Base-by-base conservation (phyloP, 2,329 filamentous ascomycete genomes). In the Claviceps spartinae region DNA sequence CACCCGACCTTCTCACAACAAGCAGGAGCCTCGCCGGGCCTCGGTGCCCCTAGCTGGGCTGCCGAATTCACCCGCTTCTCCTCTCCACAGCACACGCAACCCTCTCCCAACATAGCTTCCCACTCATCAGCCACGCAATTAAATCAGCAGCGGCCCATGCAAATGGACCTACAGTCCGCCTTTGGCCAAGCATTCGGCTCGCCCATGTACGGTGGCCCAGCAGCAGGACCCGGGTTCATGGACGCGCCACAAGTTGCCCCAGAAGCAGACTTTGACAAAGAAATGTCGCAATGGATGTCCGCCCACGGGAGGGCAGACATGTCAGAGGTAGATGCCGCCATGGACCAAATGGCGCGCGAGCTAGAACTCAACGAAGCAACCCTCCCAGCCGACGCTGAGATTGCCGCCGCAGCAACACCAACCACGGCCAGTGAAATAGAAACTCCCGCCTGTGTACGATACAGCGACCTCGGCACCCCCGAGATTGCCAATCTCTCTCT, bases 291-390 rank as follows among this genome's bases (percentile, higher is more conserved):
- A 24, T 73, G 70, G 70, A 68, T 72, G 64, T 62, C 65, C 0
- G 60, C 52, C 14, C 65, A 73, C 44, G 62, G 64, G 20, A 53
- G 54, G 4, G 57, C 57, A 8, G 60, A 63, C 42, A 70, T 71
- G 62, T 60, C 64, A 24, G 61, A 70, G 36, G 68, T 72, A 3
- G 68, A 72, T 48, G 68, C 67, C 20, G 65, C 67, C 50, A 72
- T 73, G 67, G 69, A 72, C 38, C 63, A 69, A 51, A 65, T 73
- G 57, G 70, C 70, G 5, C 63, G 61, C 13, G 68, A 72, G 51
- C 59, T 72, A 8, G 67, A 70, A 42, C 60, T 65, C 51, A 65
- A 64, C 54, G 64, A 69, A n/a, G 58, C 61, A 9, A 54, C 57
- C 3, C 56, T 65, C 36, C 58, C 60, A 3, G 54, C 62, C 4